Percentiles rank a stretch among this genome's conserved stretches.
Conservation (phyloP, 495 filamentous ascomycete genomes). For the Tetracladium setigerum region DNA sequence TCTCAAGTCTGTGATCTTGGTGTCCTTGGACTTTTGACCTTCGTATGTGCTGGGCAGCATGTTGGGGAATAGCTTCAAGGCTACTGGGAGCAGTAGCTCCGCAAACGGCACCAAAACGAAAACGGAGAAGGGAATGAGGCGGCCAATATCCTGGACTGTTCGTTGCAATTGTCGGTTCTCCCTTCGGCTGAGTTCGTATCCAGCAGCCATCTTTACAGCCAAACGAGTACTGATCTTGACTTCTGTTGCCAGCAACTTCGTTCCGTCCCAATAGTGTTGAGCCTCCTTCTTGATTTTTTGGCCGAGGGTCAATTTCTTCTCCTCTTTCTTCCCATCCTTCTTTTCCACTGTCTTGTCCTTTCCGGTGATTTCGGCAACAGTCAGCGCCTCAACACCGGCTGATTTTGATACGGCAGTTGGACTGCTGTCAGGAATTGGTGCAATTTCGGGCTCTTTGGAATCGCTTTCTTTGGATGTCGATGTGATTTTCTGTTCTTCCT, state of each 20-base stretch:
- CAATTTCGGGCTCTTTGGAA: slow-evolving; percentile 13
- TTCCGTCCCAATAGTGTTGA: slow-evolving; percentile 98
- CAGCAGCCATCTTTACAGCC: slow-evolving; percentile 93
- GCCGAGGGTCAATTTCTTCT: slow-evolving; percentile 77
- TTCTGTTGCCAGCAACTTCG: slow-evolving; percentile 91
- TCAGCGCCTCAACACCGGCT: slow-evolving; percentile 33
- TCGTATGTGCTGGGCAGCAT: slow-evolving; percentile 96
- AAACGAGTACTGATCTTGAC: slow-evolving; percentile 85
- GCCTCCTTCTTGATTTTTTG: slow-evolving; percentile 91
- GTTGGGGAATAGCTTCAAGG: slow-evolving; percentile 92
- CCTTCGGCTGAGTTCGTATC: slow-evolving; percentile 91
- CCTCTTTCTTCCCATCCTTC: slow-evolving; percentile 64
- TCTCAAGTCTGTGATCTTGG: slow-evolving; percentile 75
- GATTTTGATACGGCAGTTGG: slow-evolving; percentile 34
- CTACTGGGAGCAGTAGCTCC: slow-evolving; percentile 88
- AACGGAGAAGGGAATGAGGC: slow-evolving; percentile 90
- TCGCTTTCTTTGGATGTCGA: slow-evolving; percentile 14
- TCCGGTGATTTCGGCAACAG: slow-evolving; percentile 37
- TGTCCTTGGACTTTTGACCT: slow-evolving; percentile 78
- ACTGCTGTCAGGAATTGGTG: slow-evolving; percentile 12
- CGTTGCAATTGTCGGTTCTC: slow-evolving; percentile 88
- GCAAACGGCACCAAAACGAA: slow-evolving; percentile 97
- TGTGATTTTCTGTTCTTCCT: slow-evolving; percentile 27
- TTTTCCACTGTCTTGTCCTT: slow-evolving; percentile 41
- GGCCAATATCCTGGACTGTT: slow-evolving; percentile 88